Evolutionary conservation across 148 eudicot species (phyloP).

Genomic region (Talinum fruticosum): DNA sequence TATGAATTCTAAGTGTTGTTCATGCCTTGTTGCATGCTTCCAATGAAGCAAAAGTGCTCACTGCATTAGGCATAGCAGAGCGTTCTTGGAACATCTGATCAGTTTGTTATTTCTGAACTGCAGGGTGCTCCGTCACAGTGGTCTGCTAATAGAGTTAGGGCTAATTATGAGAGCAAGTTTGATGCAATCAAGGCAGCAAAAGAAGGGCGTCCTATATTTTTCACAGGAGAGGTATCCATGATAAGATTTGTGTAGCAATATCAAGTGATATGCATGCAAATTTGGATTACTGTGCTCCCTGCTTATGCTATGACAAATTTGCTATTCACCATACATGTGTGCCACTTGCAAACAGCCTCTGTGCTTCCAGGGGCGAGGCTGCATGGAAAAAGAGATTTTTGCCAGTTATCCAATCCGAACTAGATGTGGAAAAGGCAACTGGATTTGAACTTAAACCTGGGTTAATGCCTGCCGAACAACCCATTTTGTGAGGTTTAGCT

Average conservation of each 20-base stretch:
- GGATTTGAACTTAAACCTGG: neutral
- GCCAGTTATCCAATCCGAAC: neutral
- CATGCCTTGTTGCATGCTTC: constrained; percentile 1
- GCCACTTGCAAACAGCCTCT: neutral
- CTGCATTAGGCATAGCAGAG: neutral
- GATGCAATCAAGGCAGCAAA: constrained; percentile 88
- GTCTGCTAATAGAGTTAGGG: constrained; percentile 83
- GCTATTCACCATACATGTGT: neutral
- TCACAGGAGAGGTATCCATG: constrained; percentile 80
- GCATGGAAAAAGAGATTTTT: neutral
- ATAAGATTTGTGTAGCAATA: neutral
- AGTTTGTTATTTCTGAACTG: constrained; percentile 10
- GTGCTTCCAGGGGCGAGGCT: neutral
- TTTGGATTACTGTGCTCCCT: neutral
- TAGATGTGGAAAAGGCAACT: neutral
- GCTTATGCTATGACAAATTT: neutral
- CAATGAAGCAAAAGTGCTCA: neutral
- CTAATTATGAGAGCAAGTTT: constrained; percentile 53
- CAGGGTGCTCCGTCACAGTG: constrained; percentile 90
- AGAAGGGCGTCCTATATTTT: constrained; percentile 72
- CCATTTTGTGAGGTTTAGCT: neutral
- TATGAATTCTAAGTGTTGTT: too few relatives aligned
- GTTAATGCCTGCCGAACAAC: neutral
- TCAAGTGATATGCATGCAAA: neutral
- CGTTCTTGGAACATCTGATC: neutral